phyloP scores from a whole-genome alignment of 1,284 basidiomycete genomes.

The Leucoagaricus sp. region DNA sequence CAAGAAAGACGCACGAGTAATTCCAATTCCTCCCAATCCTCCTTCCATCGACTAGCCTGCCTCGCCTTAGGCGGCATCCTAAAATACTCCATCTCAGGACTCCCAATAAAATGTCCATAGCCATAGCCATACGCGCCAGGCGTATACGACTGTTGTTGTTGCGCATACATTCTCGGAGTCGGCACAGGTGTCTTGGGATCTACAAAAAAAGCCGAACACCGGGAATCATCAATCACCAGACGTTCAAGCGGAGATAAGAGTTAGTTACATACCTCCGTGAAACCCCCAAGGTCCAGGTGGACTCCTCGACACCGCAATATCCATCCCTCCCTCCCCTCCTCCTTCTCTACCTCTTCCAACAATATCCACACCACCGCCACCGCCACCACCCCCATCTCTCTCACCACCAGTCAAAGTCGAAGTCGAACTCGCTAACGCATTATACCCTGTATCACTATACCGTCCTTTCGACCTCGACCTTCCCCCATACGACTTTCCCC shows the following conservation, averaged over 20 bases:
- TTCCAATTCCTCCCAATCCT: constrained; percentile 84
- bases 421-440: neutral
- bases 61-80: constrained; percentile 41
- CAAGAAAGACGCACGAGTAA: constrained; percentile 50
- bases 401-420: neutral
- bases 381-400: neutral
- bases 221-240: neutral
- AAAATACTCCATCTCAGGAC: constrained; percentile 68
- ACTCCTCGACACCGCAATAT: neutral
- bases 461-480: neutral
- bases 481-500: neutral
- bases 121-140: neutral
- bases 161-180: constrained; percentile 10
- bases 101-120: constrained; percentile 34
- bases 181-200: constrained; percentile 51
- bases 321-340: neutral
- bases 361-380: neutral
- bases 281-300: neutral
- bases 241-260: neutral
- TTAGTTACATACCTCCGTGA: neutral
- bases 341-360: neutral
- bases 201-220: constrained; percentile 21
- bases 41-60: constrained; percentile 75
- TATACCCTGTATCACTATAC: neutral
- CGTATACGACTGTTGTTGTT: no score